Evolutionary conservation across 2,329 filamentous ascomycete genomes (phyloP).

Genomic region (Penicillium sp.): DNA sequence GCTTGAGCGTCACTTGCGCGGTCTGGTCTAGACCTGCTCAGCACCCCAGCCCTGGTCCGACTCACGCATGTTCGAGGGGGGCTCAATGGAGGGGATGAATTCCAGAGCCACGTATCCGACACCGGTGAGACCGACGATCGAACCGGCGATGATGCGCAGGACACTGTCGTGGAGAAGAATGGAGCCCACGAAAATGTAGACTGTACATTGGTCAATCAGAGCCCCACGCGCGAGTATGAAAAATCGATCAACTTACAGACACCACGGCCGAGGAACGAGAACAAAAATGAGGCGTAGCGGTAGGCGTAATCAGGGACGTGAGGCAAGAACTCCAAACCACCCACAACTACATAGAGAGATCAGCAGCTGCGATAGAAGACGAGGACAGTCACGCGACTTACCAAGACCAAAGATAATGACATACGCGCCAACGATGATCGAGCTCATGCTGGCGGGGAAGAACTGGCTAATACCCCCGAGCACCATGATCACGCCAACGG

Average conservation of each 20-base stretch:
- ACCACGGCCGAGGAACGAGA: conserved; percentile 93
- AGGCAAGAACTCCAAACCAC: conserved; percentile 70
- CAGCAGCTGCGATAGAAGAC: not conserved
- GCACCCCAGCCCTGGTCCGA: conserved; percentile 69
- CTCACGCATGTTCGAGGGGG: conserved; percentile 75
- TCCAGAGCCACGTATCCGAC: conserved; percentile 70
- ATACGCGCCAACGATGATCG: conserved; percentile 75
- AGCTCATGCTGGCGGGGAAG: conserved; percentile 46
- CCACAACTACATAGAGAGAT: conserved; percentile 50
- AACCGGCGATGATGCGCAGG: conserved; percentile 68
- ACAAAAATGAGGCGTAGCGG: conserved; percentile 94
- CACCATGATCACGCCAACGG: conserved; percentile 77
- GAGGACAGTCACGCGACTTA: conserved; percentile 40
- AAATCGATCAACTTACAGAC: conserved; percentile 61
- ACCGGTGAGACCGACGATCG: conserved; percentile 70
- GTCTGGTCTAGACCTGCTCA: conserved; percentile 60
- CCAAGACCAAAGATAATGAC: conserved; percentile 84
- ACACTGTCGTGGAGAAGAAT: conserved; percentile 66
- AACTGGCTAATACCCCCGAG: conserved; percentile 63
- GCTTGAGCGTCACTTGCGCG: not conserved
- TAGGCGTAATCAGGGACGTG: conserved; percentile 86
- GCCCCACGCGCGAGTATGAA: not conserved
- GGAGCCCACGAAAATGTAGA: conserved; percentile 92
- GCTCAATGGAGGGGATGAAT: conserved; percentile 72
- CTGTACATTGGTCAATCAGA: conserved; percentile 42